Evolutionary conservation across 305 asterid genomes (phyloP).

Genomic region (Stenogyne calaminthoides): DNA sequence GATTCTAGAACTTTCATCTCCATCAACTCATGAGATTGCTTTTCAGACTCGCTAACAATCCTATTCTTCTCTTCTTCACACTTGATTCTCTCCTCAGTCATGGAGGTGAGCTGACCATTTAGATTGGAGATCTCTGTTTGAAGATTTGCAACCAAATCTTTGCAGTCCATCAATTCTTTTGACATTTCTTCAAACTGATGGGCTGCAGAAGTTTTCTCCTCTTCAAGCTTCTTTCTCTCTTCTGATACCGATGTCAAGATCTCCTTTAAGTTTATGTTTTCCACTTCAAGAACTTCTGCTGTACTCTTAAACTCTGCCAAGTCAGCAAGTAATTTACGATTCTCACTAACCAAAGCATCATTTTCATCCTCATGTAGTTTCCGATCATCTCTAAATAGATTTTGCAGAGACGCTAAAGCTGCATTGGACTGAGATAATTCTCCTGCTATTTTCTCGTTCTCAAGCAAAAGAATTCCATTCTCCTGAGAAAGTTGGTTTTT

Average conservation of each 20-base stretch:
- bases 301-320: slow-evolving; percentile 47
- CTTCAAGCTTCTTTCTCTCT: slow-evolving; percentile 56
- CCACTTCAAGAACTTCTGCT: slow-evolving; percentile 58
- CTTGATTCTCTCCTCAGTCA: slow-evolving; percentile 55
- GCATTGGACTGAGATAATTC: slow-evolving; percentile 57
- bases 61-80: slow-evolving; percentile 56
- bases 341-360: slow-evolving; percentile 49
- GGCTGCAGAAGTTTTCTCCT: slow-evolving; percentile 47
- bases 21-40: slow-evolving; percentile 49
- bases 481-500: slow-evolving; percentile 54
- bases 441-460: slow-evolving; percentile 54
- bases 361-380: slow-evolving; percentile 57
- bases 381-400: slow-evolving; percentile 53
- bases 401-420: slow-evolving; percentile 51
- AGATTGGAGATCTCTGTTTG: slow-evolving; percentile 57
- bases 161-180: slow-evolving; percentile 47
- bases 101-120: slow-evolving; percentile 39
- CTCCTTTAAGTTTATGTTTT: slow-evolving; percentile 50
- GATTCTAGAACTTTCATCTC: slow-evolving; percentile 45
- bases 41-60: slow-evolving; percentile 49
- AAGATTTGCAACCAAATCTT: slow-evolving; percentile 54
- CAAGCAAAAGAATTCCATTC: slow-evolving; percentile 47
- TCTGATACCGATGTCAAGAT: slow-evolving; percentile 42
- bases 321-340: slow-evolving; percentile 53
- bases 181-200: slow-evolving; percentile 51